Base-by-base conservation (phyloP, 2,329 filamentous ascomycete genomes). In the Paramyrothecium sp. region DNA sequence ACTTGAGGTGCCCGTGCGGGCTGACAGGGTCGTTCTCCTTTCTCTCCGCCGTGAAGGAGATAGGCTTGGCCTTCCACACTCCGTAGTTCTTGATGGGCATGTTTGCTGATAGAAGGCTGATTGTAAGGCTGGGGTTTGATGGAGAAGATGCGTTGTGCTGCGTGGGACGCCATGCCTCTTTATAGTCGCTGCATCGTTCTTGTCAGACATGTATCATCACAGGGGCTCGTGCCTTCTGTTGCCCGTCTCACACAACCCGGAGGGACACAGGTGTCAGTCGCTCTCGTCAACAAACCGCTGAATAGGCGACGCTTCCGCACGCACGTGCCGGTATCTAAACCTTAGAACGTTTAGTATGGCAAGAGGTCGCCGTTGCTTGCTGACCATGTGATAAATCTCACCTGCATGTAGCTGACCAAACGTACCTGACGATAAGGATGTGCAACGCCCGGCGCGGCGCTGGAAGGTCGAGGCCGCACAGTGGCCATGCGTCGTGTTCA, bases 21-120 rank as follows among this genome's bases (percentile, higher is more conserved):
- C 53, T 53, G 8, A 23, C 17, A 17, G 23, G 3, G 26, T 59
- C 55, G 22, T 47, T 3, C 8, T 30, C 19, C 4, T 17, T 13
- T 19, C 48, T n/a, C 19, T 56, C 23, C 7, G 38, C 50, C 23
- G 44, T 51, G n/a, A 55, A 44, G 8, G 23, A 20, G 33, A 30
- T 53, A 5, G 53, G 46, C 21, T 46, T 57, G 12, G 58, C 58
- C 41, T 55, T 55, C 58, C 58, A 60, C 16, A 60, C 58, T 17
- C 58, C 58, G 26, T 60, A 60, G 34, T 60, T 54, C 12, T 26
- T 19, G 49, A 60, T 38, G 41, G 58, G 58, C 58, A 60, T 57
- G 17, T 10, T 54, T 12, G 46, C 16, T 30, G 26, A 8, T 4
- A 21, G 22, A 51, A 26, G 47, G 19, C 19, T 12, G 21, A 51